phyloP scores from a whole-genome alignment of 2,329 filamentous ascomycete species.

The Hypomyces rosellus region DNA sequence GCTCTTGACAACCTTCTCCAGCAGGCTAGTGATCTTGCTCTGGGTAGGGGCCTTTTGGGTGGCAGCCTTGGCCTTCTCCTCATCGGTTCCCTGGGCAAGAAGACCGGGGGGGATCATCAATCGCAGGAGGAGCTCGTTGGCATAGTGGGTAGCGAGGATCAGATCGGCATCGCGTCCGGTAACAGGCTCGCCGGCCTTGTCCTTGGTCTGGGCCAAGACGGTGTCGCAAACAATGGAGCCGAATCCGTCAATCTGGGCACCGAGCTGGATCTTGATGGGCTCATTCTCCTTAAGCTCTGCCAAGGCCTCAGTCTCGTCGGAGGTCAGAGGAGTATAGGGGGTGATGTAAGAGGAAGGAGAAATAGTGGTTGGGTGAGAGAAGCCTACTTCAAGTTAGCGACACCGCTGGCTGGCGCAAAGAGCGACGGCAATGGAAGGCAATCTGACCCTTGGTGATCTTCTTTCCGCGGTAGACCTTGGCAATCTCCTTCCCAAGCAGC shows the following conservation, averaged over 20 bases:
- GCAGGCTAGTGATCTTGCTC: conserved; percentile 73
- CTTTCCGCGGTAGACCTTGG: conserved; percentile 98
- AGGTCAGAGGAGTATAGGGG: conserved; percentile 86
- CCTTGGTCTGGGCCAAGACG: conserved; percentile 62
- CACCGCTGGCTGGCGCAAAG: conserved; percentile 1
- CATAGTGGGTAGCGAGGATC: conserved; percentile 84
- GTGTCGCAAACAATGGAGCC: conserved; percentile 95
- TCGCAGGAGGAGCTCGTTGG: conserved; percentile 88
- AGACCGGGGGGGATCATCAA: conserved; percentile 89
- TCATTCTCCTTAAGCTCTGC: conserved; percentile 77
- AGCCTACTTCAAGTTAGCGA: conserved; percentile 46
- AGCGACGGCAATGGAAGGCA: background rate
- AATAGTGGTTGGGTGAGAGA: conserved; percentile 90
- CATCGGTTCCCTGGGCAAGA: conserved; percentile 74
- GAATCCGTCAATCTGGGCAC: conserved; percentile 96
- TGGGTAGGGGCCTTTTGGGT: conserved; percentile 78
- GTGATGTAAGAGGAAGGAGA: conserved; percentile 93
- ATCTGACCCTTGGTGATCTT: conserved; percentile 78
- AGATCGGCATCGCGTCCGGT: conserved; percentile 79
- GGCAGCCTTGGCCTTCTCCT: conserved; percentile 90
- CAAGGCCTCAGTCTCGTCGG: conserved; percentile 79
- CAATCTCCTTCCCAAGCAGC: conserved; percentile 85
- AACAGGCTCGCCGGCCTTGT: conserved; percentile 56
- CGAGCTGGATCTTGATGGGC: conserved; percentile 95
- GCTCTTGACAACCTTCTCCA: conserved; percentile 86